phyloP scores from a whole-genome alignment of 2,329 filamentous ascomycete species.

The Biscogniauxia mediterranea region DNA sequence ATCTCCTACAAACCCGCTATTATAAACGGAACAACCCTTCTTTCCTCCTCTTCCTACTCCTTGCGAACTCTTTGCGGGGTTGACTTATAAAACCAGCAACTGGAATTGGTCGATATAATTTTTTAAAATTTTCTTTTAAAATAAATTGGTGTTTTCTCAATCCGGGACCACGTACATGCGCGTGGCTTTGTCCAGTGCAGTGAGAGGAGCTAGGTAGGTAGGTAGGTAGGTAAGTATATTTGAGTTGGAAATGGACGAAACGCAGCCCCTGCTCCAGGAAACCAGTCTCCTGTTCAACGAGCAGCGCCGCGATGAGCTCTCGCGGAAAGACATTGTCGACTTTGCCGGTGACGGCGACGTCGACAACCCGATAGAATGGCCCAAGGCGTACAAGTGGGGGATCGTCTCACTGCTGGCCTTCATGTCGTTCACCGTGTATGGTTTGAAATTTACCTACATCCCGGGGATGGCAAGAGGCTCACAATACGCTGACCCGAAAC shows the following conservation, averaged over 20 bases:
- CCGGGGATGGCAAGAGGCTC: not conserved
- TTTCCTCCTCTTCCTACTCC: too few species aligned
- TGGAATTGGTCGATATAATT: too few species aligned
- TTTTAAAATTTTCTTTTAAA: too few species aligned
- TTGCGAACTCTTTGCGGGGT: too few species aligned
- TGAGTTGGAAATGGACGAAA: constrained; percentile 39
- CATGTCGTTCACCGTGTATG: constrained; percentile 57
- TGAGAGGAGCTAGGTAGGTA: too few species aligned
- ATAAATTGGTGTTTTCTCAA: too few species aligned
- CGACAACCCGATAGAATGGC: constrained; percentile 56
- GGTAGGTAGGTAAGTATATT: too few species aligned
- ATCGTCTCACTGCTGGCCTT: constrained; percentile 52
- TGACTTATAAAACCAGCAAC: not conserved
- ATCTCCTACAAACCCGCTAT: too few species aligned
- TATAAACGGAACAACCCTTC: too few species aligned
- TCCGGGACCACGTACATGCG: not conserved
- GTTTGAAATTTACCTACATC: not conserved
- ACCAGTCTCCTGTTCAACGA: constrained; percentile 20
- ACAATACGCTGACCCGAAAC: constrained; percentile 2
- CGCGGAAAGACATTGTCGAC: constrained; percentile 37
- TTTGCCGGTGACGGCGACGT: constrained; percentile 46
- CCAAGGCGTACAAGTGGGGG: constrained; percentile 49
- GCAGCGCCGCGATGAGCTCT: constrained; percentile 18
- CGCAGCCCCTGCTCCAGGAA: constrained; percentile 32
- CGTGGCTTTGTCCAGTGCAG: too few species aligned